These are phyloP conservation scores for Calonectria fujianensis DNA, from an alignment of 2,329 filamentous ascomycete species.

Conservation along the genomic window DNA sequence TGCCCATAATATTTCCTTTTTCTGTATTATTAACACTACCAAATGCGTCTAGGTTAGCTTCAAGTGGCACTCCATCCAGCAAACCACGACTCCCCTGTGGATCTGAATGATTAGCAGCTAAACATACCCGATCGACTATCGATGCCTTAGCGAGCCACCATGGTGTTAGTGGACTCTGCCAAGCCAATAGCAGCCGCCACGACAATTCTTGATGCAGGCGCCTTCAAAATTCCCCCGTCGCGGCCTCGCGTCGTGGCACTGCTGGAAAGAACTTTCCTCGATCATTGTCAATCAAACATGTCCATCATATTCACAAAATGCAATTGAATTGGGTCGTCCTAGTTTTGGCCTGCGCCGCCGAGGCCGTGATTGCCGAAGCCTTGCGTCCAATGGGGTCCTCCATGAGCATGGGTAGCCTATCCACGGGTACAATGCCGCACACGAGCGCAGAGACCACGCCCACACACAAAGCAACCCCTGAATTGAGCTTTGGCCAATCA, in stretches of 20 bases:
- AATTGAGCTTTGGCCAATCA: too few species aligned
- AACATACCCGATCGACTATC: neutral
- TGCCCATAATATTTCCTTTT: conserved; percentile 1
- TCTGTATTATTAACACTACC: neutral
- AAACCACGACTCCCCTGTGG: neutral
- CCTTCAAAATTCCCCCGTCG: neutral
- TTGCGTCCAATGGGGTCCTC: neutral
- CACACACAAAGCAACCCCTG: neutral
- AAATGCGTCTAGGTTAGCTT: neutral
- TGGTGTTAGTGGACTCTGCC: neutral
- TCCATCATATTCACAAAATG: neutral
- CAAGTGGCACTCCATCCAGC: neutral
- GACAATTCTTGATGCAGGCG: neutral
- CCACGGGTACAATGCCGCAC: neutral
- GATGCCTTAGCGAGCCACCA: neutral
- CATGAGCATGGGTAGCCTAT: neutral
- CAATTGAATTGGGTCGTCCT: neutral
- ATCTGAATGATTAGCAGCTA: neutral
- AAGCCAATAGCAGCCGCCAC: conserved; percentile 14
- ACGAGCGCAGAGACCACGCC: neutral
- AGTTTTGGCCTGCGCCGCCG: neutral
- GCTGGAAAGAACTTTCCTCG: neutral
- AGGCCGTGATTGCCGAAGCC: neutral
- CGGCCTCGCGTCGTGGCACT: neutral
- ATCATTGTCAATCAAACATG: neutral